phyloP scores from a whole-genome alignment of 257 asterid genomes.

The Capsicum pubescens region DNA sequence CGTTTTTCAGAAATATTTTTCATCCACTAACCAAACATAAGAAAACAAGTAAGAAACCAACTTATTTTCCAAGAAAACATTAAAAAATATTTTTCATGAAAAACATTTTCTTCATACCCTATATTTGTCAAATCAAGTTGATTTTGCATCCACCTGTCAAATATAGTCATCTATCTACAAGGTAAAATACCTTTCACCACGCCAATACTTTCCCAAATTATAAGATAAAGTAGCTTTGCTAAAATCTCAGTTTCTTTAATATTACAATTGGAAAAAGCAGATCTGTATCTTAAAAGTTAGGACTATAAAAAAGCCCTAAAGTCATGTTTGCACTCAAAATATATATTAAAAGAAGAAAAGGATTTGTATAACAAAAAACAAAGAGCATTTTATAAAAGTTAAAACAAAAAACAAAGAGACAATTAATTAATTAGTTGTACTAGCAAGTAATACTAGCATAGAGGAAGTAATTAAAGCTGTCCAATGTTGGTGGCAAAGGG shows the following conservation, averaged over 20 bases:
- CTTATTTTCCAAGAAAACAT: too few species aligned
- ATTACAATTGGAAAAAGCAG: conserved; percentile 13
- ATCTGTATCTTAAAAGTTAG: conserved; percentile 12
- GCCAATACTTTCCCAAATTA: neutral
- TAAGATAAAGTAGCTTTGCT: conserved; percentile 18
- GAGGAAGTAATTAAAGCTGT: conserved; percentile 36
- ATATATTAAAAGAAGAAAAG: neutral
- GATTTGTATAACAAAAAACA: neutral
- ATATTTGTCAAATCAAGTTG: conserved; percentile 5
- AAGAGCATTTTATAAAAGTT: neutral
- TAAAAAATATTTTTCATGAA: too few species aligned
- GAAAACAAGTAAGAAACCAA: too few species aligned
- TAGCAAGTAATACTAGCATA: conserved; percentile 9
- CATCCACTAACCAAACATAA: too few species aligned
- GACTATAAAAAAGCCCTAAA: neutral
- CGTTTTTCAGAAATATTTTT: too few species aligned
- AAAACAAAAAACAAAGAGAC: neutral
- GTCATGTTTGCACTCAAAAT: neutral
- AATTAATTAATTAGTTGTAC: conserved; percentile 15
- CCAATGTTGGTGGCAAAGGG: conserved; percentile 44
- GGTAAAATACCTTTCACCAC: neutral
- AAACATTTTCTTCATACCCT: too few species aligned
- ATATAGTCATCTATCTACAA: neutral
- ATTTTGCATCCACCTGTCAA: neutral
- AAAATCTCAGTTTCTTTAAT: neutral